These are phyloP conservation scores for Diospyros lotus DNA, from an alignment of 148 eudicot genomes.

Conservation along the genomic window DNA sequence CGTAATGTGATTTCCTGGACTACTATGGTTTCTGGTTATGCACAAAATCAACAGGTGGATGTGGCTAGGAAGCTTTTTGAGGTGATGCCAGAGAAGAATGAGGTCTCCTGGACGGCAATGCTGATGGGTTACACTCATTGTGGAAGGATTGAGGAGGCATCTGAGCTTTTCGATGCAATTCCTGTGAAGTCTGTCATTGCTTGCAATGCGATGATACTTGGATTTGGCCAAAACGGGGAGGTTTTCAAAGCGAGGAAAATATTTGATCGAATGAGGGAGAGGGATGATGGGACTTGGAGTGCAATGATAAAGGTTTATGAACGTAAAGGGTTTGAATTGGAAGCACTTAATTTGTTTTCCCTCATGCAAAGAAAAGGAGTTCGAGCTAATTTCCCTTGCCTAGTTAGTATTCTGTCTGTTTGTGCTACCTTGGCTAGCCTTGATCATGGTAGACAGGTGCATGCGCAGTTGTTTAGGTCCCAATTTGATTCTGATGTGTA, in stretches of 20 bases:
- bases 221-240: conserved; percentile 47
- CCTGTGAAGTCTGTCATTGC: conserved; percentile 34
- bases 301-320: conserved; percentile 44
- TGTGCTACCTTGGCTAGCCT: conserved; percentile 45
- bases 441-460: conserved; percentile 47
- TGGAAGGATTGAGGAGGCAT: conserved; percentile 50
- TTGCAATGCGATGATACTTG: conserved; percentile 46
- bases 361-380: conserved; percentile 34
- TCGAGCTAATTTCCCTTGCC: conserved; percentile 31
- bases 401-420: conserved; percentile 40
- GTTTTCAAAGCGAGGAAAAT: conserved; percentile 34
- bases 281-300: conserved; percentile 50
- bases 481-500: conserved; percentile 39
- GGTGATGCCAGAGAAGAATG: conserved; percentile 56
- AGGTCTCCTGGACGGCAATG: conserved; percentile 56
- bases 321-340: conserved; percentile 35
- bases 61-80: conserved; percentile 57
- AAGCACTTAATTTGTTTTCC: conserved; percentile 32
- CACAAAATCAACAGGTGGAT: conserved; percentile 30
- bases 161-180: conserved; percentile 40
- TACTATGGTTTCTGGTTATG: conserved; percentile 39
- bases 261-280: conserved; percentile 34
- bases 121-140: conserved; percentile 45
- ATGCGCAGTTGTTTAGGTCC: conserved; percentile 32
- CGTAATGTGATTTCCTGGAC: conserved; percentile 49